phyloP scores from a whole-genome alignment of 352 stramenopile species.

The Paralagenidium karlingii region DNA sequence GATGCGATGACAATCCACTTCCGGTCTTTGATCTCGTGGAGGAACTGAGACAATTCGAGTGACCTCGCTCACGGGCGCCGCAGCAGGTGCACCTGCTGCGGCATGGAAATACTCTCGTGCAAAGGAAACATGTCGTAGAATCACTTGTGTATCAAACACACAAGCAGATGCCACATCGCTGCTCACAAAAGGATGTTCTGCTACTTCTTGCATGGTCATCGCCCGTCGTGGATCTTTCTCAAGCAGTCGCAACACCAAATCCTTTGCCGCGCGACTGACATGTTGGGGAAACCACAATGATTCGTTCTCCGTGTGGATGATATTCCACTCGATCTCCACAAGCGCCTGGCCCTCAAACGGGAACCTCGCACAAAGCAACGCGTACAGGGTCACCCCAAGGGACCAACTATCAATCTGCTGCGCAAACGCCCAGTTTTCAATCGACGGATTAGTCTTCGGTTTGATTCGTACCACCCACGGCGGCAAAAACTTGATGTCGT shows the following conservation, averaged over 20 bases:
- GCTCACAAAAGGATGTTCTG: conserved; percentile 54
- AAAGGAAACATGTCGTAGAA: conserved; percentile 11
- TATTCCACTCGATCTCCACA: conserved; percentile 12
- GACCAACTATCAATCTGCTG: conserved; percentile 62
- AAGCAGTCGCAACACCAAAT: conserved; percentile 45
- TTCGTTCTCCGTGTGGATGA: conserved; percentile 10
- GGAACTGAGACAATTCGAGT: no score
- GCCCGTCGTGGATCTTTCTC: conserved; percentile 26
- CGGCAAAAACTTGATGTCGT: conserved; percentile 50
- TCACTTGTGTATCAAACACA: conserved; percentile 1
- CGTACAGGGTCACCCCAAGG: conserved; percentile 58
- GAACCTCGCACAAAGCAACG: conserved; percentile 46
- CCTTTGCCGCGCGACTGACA: conserved; percentile 49
- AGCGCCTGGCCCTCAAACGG: conserved; percentile 19
- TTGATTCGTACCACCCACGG: conserved; percentile 23
- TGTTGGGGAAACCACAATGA: conserved; percentile 14
- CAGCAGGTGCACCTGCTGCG: no score
- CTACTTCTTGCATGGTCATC: conserved; percentile 49
- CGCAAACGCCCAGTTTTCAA: conserved; percentile 36
- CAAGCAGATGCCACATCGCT: conserved; percentile 24
- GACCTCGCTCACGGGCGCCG: no score
- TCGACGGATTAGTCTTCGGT: conserved; percentile 7
- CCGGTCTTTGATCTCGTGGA: no score
- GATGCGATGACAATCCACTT: not conserved
- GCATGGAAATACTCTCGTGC: conserved; percentile 3